Evolutionary conservation across 495 filamentous ascomycete species (phyloP), one percentile per base, ranked within the genome.

Genomic region (Cercophora scortea): DNA sequence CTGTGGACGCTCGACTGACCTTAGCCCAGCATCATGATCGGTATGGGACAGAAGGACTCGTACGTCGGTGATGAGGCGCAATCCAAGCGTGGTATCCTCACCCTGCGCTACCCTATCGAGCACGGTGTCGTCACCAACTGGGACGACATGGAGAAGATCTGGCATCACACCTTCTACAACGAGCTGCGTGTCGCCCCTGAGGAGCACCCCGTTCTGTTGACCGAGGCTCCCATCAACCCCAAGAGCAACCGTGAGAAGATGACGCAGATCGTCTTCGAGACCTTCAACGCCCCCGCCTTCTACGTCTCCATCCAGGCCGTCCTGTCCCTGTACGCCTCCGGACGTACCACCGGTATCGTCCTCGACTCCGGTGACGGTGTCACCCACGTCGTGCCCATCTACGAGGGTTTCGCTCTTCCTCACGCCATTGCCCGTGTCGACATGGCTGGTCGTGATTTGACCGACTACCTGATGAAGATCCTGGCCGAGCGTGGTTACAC

Each of bases 91-190:
- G 93, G 93, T 89, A 94, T 98, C 78, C 83, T 98, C 57, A 98
- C 94, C 53, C 86, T 98, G 69, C 87, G 94, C 78, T 98, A 98
- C 77, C 93, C 93, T 63, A 95, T 98, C 69, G 93, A 98, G 82
- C 93, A 98, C 79, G 93, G 93, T 89, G 94, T 98, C 69, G 94
- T 98, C 72, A 98, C 93, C 78, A 96, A 98, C 84, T 98, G 93
- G 93, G 92, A 97, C 75, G 93, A 98, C 72, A 97, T 98, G 94
- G 93, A 98, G 80, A 97, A 96, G 83, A 98, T 98, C 68, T 98
- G 93, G 94, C 93, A 98, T 77, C 91, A 97, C 84, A 96, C 90
- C 66, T 96, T 98, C 85, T 98, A 97, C 87, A 97, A 96, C 75
- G 93, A 98, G 82, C 85, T 98, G 70, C 93, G 93, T 89, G 93